Evolutionary conservation across 2,329 filamentous ascomycete genomes (phyloP).

Genomic region (Chrysoporthe austroafricana): DNA sequence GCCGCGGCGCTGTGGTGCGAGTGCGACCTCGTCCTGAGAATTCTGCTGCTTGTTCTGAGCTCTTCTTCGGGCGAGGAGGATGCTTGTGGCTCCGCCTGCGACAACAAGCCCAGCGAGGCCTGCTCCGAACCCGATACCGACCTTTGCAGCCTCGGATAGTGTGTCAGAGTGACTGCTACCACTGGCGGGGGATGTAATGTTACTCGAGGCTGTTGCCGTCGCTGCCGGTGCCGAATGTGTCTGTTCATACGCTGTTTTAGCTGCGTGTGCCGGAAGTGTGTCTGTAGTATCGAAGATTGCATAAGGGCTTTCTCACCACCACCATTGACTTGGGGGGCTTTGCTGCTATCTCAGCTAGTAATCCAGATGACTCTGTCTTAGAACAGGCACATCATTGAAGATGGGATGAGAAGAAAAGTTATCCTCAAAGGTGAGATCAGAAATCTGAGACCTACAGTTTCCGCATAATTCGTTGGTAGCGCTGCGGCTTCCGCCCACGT

Average conservation of each 20-base stretch:
- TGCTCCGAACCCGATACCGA: conserved; percentile 2
- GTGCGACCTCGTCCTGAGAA: not conserved
- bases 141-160: not conserved
- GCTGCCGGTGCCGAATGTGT: not conserved
- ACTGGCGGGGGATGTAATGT: not conserved
- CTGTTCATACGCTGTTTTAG: not conserved
- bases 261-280: not conserved
- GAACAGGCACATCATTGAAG: not conserved
- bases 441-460: conserved; percentile 2
- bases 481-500: conserved; percentile 12
- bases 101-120: conserved; percentile 2
- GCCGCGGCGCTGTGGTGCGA: not conserved
- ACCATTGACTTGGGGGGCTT: not conserved
- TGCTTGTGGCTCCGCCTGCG: not conserved
- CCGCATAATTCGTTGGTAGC: not conserved
- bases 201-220: not conserved
- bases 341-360: not conserved
- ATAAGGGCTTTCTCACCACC: not conserved
- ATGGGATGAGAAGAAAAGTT: not conserved
- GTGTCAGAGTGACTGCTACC: not conserved
- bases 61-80: not conserved
- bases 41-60: not conserved
- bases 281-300: not conserved
- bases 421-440: no score
- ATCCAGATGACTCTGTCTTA: not conserved